Evolutionary conservation across 176 grass and related monocot species (phyloP).

Genomic region (Eragrostis nindensis): DNA sequence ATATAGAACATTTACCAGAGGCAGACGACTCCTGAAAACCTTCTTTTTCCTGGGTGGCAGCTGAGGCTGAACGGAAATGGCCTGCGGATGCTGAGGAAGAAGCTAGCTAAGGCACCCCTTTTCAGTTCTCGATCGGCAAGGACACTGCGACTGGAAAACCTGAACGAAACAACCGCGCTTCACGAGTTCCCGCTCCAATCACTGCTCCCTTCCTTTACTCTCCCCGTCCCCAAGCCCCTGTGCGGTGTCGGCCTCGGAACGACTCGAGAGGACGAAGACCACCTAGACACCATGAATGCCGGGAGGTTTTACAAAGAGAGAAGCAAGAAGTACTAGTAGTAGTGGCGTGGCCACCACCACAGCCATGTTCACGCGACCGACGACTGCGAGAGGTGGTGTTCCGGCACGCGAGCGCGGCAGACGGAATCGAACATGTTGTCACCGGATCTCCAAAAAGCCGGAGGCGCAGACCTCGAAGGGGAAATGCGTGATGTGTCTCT

Average conservation of each 20-base stretch:
- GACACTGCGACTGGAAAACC: neutral
- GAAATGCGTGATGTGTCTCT: neutral
- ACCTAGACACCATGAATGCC: constrained; percentile 39
- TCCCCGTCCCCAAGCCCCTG: neutral
- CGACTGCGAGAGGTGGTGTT: neutral
- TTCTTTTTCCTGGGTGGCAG: too few species aligned
- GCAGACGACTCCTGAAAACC: neutral
- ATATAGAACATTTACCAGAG: neutral
- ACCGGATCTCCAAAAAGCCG: constrained; percentile 38
- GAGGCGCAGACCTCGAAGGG: constrained; percentile 11
- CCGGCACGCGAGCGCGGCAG: neutral
- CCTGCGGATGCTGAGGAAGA: neutral
- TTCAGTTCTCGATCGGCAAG: neutral
- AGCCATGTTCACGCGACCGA: too few species aligned
- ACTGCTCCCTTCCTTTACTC: neutral
- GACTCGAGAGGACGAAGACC: neutral
- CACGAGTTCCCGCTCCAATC: neutral
- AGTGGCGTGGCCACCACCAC: too few species aligned
- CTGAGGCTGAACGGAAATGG: neutral
- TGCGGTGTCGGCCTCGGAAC: neutral
- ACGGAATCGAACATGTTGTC: constrained; percentile 10
- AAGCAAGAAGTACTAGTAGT: too few species aligned
- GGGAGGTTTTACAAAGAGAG: neutral
- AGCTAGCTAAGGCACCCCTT: neutral
- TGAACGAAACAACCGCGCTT: neutral